phyloP scores from a whole-genome alignment of 192 early-diverging fungal species.

The Powellomyces hirtus region DNA sequence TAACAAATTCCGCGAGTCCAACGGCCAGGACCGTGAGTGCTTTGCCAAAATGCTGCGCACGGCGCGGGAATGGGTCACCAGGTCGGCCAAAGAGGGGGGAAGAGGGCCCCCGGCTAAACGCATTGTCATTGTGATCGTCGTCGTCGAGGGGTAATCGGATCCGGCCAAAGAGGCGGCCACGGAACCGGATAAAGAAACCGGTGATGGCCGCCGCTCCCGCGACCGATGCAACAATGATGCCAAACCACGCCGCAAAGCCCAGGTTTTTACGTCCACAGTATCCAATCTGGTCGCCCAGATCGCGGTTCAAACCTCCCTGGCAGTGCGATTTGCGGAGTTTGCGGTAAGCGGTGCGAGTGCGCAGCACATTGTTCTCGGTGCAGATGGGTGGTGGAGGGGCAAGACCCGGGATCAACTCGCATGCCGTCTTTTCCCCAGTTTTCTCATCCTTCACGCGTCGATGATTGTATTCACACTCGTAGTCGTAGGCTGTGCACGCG shows the following conservation, averaged over 20 bases:
- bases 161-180: slow-evolving; percentile 29
- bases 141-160: slow-evolving; percentile 40
- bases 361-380: slow-evolving; percentile 10
- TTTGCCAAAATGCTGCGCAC: not conserved
- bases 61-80: not conserved
- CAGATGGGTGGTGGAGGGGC: slow-evolving; percentile 19
- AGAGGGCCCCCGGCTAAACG: too few species aligned
- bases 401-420: slow-evolving; percentile 12
- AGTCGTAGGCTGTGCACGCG: slow-evolving; percentile 47
- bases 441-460: not conserved
- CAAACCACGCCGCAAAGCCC: slow-evolving; percentile 25
- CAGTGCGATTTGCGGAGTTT: slow-evolving; percentile 33
- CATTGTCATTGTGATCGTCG: not conserved
- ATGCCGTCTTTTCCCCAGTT: not conserved
- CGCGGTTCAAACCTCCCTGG: slow-evolving; percentile 27
- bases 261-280: slow-evolving; percentile 14
- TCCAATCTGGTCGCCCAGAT: slow-evolving; percentile 16
- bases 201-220: slow-evolving; percentile 32
- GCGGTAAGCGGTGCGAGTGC: slow-evolving; percentile 29
- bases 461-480: slow-evolving; percentile 46
- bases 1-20: slow-evolving; percentile 29
- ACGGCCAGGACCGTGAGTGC: slow-evolving; percentile 4
- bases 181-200: slow-evolving; percentile 22
- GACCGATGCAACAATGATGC: slow-evolving; percentile 32
- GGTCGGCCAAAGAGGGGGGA: slow-evolving; percentile 9